Conservation (phyloP, 2,329 filamentous ascomycete species). For the Pyrenochaeta sp. region DNA sequence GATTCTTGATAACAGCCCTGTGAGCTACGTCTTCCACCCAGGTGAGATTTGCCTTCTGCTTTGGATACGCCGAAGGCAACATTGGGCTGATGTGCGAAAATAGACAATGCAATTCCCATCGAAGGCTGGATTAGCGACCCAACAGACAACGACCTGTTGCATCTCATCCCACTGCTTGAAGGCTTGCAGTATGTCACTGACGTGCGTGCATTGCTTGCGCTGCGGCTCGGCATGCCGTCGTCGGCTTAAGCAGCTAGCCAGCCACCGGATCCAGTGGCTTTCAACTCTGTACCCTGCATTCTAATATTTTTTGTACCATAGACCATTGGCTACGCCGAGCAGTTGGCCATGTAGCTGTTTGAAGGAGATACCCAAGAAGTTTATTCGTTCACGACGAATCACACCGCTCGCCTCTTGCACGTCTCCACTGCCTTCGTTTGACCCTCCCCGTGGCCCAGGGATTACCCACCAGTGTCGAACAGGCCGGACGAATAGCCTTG, state of each 20-base stretch:
- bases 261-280: slow-evolving; percentile 18
- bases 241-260: slow-evolving; percentile 30
- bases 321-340: slow-evolving; percentile 30
- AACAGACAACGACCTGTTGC: slow-evolving; percentile 92
- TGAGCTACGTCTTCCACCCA: slow-evolving; percentile 99
- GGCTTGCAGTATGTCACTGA: slow-evolving; percentile 96
- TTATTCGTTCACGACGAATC: slow-evolving; percentile 18
- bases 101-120: slow-evolving; percentile 98
- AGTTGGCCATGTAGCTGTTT: slow-evolving; percentile 33
- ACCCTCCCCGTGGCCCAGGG: slow-evolving; percentile 9
- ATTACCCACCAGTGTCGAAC: slow-evolving; percentile 17
- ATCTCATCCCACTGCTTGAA: slow-evolving; percentile 90
- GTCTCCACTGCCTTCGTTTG: slow-evolving; percentile 26
- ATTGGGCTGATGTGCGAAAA: slow-evolving; percentile 17
- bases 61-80: slow-evolving; percentile 3
- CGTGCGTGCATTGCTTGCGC: slow-evolving; percentile 85
- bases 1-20: slow-evolving; percentile 97
- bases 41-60: slow-evolving; percentile 62
- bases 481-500: slow-evolving; percentile 6
- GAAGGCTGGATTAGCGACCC: slow-evolving; percentile 99
- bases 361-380: slow-evolving; percentile 45
- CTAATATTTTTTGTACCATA: slow-evolving; percentile 44
- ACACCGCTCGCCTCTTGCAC: slow-evolving; percentile 11
- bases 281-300: slow-evolving; percentile 23
- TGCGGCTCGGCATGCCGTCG: slow-evolving; percentile 79